Evolutionary conservation across 2,329 filamentous ascomycete species (phyloP), one percentile per base, ranked within the genome.

Genomic region (Acephala macrosclerotiorum): DNA sequence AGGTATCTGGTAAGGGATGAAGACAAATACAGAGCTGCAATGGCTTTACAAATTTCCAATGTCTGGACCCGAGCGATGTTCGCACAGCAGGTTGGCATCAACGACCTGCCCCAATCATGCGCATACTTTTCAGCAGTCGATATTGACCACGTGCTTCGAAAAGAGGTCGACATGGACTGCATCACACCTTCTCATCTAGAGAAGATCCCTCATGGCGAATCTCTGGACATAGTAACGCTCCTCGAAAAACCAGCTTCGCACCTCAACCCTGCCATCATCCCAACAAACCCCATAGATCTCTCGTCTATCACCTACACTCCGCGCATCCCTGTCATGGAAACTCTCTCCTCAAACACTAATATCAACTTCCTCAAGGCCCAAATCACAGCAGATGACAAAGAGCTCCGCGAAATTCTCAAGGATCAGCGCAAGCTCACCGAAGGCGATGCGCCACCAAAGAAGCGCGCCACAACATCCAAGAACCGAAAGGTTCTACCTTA

Each of bases 51-150:
- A 78, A 86, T 99, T 8, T 89, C 94, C 65, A 99, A 99, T 75
- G 79, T 99, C 22, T 99, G 96, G 96, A 99, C 96, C 0, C 87
- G 96, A 59, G 94, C 94, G 69, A 97, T 99, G 92, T 99, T 99
- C 77, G 88, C 92, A 0, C 94, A 99, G 79, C 96, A 99, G 79
- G 92, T 97, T 75, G 96, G 96, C 66, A 99, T 99, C 73, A 84
- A 97, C 70, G 96, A 99, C 75, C 85, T 99, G 11, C 96, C 96
- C 0, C 96, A 98, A 75, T 89, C 91, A 0, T 97, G 94, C 74
- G 96, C 96, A 9, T 99, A 94, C 79, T 99, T 99, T 80, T 96
- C 92, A 0, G 95, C 96, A 3, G 89, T 99, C 6, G 96, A 99
- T 75, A 92, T 99, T 70, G 96, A 99, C 75, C 90, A 93, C 73